Conservation (phyloP, 768 basidiomycete genomes). For the Baorangia bicolor region DNA sequence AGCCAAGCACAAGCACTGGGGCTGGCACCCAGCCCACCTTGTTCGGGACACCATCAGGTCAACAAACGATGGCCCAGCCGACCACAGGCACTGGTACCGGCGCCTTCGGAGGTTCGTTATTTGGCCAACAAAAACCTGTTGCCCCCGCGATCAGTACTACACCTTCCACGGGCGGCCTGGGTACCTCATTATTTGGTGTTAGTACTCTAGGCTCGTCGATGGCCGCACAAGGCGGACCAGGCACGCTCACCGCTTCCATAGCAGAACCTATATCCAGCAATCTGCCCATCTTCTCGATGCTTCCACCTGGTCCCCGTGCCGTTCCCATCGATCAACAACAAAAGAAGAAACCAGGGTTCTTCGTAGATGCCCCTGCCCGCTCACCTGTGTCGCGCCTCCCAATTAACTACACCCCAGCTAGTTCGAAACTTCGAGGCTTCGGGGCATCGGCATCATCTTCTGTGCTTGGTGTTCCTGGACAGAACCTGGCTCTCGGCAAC, state of each 20-base stretch:
- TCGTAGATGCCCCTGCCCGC: slow-evolving; percentile 75
- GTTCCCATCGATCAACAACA: slow-evolving; percentile 57
- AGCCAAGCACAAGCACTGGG: slow-evolving; percentile 35
- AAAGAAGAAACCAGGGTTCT: slow-evolving; percentile 77
- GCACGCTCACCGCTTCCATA: slow-evolving; percentile 78
- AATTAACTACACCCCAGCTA: slow-evolving; percentile 62
- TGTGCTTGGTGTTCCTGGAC: slow-evolving; percentile 30
- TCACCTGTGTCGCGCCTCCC: slow-evolving; percentile 64
- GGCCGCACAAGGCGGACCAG: slow-evolving; percentile 48
- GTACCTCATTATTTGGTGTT: slow-evolving; percentile 41
- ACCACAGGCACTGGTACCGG: slow-evolving; percentile 27
- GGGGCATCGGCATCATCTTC: slow-evolving; percentile 41
- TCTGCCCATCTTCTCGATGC: slow-evolving; percentile 71
- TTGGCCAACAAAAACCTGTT: slow-evolving; percentile 48
- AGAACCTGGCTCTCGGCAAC: slow-evolving; percentile 46
- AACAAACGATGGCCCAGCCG: slow-evolving; percentile 40
- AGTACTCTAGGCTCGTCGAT: slow-evolving; percentile 41
- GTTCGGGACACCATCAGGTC: slow-evolving; percentile 55
- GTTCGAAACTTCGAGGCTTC: slow-evolving; percentile 71
- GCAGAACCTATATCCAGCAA: slow-evolving; percentile 78
- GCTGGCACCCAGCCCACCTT: slow-evolving; percentile 35
- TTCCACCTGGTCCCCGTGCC: slow-evolving; percentile 68
- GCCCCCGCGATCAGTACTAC: slow-evolving; percentile 48
- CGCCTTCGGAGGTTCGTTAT: slow-evolving; percentile 45
- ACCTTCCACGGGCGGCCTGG: slow-evolving; percentile 39